Base-by-base conservation (phyloP, 2,329 filamentous ascomycete genomes). In the Alternaria infectoria region DNA sequence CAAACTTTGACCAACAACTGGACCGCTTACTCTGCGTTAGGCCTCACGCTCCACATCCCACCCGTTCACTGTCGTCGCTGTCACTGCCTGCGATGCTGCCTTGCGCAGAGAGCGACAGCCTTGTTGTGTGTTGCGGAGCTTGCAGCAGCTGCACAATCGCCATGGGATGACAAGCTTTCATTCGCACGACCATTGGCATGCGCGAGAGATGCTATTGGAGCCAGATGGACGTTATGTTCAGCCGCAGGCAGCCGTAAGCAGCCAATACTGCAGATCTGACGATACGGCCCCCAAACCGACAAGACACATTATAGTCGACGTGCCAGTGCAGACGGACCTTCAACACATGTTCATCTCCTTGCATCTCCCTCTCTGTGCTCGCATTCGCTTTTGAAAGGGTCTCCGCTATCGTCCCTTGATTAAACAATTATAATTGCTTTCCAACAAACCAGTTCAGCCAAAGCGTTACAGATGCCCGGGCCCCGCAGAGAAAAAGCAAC, bases 221-320 rank as follows among this genome's bases (percentile, higher is more conserved):
- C 63, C 43, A 56, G 28, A 50, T 23, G 60, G 32, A 46, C 45
- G 19, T 51, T 26, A 32, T 21, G 9, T 45, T 61, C 67, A 69
- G 67, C 62, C 62, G 65, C 62, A 64, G 55, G 57, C 30, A 25
- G 26, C 57, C 58, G 40, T 54, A 62, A 56, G 54, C 59, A 59
- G 64, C 59, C 49, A 65, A 57, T 51, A 36, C 44, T 28, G 32
- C 54, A n/a, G 23, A 44, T 47, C 28, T 36, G 25, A 12, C 55
- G 23, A 30, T 44, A 60, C 52, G 56, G 62, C 62, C 62, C 67
- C 67, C 67, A 68, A 64, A 21, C 9, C 50, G 17, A 40, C 54
- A 21, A 32, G 26, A 36, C 30, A 32, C 50, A 66, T 32, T 62
- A 59, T 64, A 63, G 45, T 21, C 30, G 36, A 47, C 28, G 15